Conservation (phyloP, 768 basidiomycete species). For the Termitomyces sp. region DNA sequence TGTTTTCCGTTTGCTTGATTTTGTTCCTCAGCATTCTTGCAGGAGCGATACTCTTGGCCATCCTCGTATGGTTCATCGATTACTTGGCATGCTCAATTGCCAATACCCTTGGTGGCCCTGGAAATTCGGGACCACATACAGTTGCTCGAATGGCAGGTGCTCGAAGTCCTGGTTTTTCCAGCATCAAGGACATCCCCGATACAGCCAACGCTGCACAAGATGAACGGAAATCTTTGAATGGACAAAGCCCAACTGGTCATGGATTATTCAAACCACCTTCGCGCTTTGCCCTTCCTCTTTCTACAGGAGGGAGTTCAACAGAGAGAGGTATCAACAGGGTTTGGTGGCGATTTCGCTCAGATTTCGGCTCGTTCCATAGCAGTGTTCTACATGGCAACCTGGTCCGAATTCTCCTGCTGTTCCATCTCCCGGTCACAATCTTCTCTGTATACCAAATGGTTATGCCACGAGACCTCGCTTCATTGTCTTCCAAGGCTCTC, state of each 20-base stretch:
- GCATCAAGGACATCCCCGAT: conserved; percentile 49
- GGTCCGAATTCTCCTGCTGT: conserved; percentile 82
- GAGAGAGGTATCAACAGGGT: conserved; percentile 32
- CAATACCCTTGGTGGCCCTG: conserved; percentile 13
- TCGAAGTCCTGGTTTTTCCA: conserved; percentile 30
- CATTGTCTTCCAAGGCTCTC: conserved; percentile 62
- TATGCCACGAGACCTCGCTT: conserved; percentile 41
- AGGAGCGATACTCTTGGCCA: conserved; percentile 62
- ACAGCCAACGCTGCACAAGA: conserved; percentile 24
- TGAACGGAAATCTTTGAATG: conserved; percentile 44
- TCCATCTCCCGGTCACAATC: conserved; percentile 91
- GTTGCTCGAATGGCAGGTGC: conserved; percentile 22
- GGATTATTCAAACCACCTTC: conserved; percentile 19
- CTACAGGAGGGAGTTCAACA: conserved; percentile 15
- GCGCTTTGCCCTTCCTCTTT: conserved; percentile 19
- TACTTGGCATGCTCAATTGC: conserved; percentile 35
- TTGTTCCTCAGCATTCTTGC: conserved; percentile 79
- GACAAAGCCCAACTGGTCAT: conserved; percentile 23
- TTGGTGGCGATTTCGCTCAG: conserved; percentile 53
- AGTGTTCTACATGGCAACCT: conserved; percentile 86
- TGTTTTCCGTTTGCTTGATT: conserved; percentile 77
- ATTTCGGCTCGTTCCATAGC: conserved; percentile 74
- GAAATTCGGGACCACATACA: conserved; percentile 9
- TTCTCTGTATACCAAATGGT: conserved; percentile 89
- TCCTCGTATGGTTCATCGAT: conserved; percentile 71